A percentile compares a stretch with the other conserved stretches of the same genome.
These are phyloP conservation scores for Phellopilus nigrolimitatus DNA, from an alignment of 1,284 basidiomycete species.

Conservation along the genomic window DNA sequence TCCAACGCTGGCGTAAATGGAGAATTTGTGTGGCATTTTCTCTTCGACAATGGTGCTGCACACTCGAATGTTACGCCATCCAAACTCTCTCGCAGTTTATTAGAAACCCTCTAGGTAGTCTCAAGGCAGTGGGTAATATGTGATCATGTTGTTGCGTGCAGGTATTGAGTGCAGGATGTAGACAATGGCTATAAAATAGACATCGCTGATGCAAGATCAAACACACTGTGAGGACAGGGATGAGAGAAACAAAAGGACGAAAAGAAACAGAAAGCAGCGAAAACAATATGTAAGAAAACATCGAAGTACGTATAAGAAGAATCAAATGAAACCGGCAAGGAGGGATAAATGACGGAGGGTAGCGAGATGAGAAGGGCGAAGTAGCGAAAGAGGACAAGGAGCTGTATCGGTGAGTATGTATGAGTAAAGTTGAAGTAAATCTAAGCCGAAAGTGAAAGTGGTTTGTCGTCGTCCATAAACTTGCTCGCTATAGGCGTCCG, in stretches of 20 bases:
- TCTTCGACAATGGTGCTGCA: too few species aligned
- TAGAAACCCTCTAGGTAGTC: not conserved
- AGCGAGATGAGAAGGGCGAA: not conserved
- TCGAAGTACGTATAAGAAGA: conserved; percentile 23
- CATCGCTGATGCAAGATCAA: conserved; percentile 9
- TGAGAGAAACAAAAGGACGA: not conserved
- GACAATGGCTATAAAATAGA: conserved; percentile 8
- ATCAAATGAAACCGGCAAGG: conserved; percentile 18
- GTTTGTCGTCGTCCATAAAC: conserved; percentile 52
- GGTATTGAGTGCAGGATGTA: conserved; percentile 13
- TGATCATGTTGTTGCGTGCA: conserved; percentile 15
- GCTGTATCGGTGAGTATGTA: not conserved
- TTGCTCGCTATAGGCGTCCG: conserved; percentile 52
- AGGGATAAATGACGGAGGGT: not conserved
- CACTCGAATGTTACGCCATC: too few species aligned
- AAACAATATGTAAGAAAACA: conserved; percentile 17
- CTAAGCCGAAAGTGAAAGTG: conserved; percentile 56
- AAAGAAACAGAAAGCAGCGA: conserved; percentile 4
- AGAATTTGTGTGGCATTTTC: too few species aligned
- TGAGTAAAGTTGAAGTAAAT: conserved; percentile 22
- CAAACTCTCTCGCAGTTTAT: not conserved
- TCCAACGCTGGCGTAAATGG: too few species aligned
- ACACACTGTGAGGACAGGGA: not conserved
- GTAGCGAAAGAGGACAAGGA: not conserved
- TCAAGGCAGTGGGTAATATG: not conserved